Conservation (phyloP, 2,329 filamentous ascomycete genomes). For the Phialophora tarda region DNA sequence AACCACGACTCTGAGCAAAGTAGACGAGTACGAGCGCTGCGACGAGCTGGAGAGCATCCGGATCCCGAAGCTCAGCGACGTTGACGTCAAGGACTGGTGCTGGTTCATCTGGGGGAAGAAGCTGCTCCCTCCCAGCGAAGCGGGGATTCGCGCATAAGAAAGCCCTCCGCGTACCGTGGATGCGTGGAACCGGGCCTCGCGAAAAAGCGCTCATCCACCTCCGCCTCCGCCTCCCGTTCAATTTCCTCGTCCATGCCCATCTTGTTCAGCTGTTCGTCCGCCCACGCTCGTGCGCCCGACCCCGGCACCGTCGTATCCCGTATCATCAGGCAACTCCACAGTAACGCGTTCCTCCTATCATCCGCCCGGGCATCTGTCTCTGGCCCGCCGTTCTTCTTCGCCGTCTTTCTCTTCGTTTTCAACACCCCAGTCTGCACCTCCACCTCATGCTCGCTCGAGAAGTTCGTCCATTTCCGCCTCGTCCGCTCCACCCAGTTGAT, state of each 20-base stretch:
- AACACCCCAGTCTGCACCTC: constrained; percentile 5
- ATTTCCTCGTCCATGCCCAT: background rate
- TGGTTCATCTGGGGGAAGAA: constrained; percentile 14
- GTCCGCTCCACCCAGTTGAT: constrained; percentile 16
- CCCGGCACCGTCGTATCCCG: constrained; percentile 10
- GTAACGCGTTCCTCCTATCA: background rate
- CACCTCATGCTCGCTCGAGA: constrained; percentile 10
- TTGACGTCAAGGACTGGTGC: constrained; percentile 20
- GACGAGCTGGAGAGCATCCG: constrained; percentile 25
- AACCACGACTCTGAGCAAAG: constrained; percentile 15
- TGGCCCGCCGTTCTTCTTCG: background rate
- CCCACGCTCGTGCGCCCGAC: constrained; percentile 7
- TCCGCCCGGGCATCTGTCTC: background rate
- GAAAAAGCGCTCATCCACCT: background rate
- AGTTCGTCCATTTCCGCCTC: constrained; percentile 12
- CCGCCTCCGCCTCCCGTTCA: background rate
- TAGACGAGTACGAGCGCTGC: constrained; percentile 28
- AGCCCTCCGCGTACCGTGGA: background rate
- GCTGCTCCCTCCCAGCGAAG: constrained; percentile 4
- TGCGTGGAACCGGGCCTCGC: background rate
- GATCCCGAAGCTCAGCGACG: constrained; percentile 20
- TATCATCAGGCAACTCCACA: constrained; percentile 18
- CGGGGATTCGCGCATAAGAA: background rate
- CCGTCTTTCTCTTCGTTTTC: background rate
- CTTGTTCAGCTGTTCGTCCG: background rate